phyloP scores from a whole-genome alignment of 352 stramenopile genomes.

The Halophytophthora polymorphica region DNA sequence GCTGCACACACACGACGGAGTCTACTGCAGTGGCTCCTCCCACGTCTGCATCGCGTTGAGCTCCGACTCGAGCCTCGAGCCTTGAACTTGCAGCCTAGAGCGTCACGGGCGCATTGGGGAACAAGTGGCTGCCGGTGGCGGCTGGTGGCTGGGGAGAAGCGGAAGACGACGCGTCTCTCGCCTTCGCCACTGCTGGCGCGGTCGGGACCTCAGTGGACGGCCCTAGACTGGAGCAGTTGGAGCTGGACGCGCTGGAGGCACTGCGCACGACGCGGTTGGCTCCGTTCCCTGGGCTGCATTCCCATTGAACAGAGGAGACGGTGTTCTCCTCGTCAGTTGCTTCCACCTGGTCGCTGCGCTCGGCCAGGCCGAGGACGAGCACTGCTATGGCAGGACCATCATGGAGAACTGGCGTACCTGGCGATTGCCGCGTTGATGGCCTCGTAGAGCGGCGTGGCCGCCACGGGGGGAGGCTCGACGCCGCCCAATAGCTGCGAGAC shows the following conservation, averaged over 20 bases:
- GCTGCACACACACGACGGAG: too few species aligned
- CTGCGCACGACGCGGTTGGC: slow-evolving; percentile 42
- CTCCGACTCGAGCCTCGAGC: too few species aligned
- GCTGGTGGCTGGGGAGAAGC: slow-evolving; percentile 15
- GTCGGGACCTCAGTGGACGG: background rate
- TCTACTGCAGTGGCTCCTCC: too few species aligned
- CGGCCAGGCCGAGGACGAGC: too few species aligned
- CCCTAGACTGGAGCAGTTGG: background rate
- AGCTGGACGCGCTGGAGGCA: slow-evolving; percentile 7
- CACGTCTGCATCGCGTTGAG: too few species aligned
- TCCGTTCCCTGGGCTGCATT: slow-evolving; percentile 54
- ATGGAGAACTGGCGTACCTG: slow-evolving; percentile 36
- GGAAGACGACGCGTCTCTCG: slow-evolving; percentile 2
- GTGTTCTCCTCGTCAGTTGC: too few species aligned
- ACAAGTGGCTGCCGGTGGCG: slow-evolving; percentile 17
- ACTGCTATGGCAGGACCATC: background rate
- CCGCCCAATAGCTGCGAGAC: slow-evolving; percentile 73
- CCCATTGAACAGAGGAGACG: background rate
- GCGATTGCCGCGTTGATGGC: slow-evolving; percentile 62
- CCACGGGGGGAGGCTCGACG: slow-evolving; percentile 73
- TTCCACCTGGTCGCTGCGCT: too few species aligned
- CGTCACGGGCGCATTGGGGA: slow-evolving; percentile 43
- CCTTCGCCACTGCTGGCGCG: background rate
- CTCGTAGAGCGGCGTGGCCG: slow-evolving; percentile 83
- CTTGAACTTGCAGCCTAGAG: slow-evolving; percentile 26